A percentile compares a stretch with the other conserved stretches of the same genome.
Conservation (phyloP, 108 stramenopile species). For the Chaetoceros tenuissimus region DNA sequence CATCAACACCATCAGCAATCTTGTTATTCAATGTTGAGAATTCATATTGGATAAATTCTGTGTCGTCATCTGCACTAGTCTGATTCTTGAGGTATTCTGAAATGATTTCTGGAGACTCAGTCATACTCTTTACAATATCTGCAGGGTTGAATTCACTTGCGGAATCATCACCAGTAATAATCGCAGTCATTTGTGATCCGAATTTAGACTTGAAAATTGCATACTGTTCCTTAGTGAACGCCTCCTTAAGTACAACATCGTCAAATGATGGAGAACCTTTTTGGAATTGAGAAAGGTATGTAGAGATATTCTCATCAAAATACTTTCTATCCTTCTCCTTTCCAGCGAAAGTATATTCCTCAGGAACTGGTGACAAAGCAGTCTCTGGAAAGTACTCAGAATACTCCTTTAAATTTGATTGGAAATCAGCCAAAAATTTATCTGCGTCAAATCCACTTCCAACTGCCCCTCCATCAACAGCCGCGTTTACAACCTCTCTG, state of each 20-base stretch:
- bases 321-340: constrained; percentile 76
- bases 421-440: constrained; percentile 59
- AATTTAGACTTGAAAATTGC: constrained; percentile 72
- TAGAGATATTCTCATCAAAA: constrained; percentile 62
- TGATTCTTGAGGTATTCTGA: constrained; percentile 7
- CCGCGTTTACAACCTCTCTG: constrained; percentile 49
- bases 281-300: constrained; percentile 70
- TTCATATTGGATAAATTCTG: constrained; percentile 39
- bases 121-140: constrained; percentile 48
- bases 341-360: constrained; percentile 61
- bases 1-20: constrained; percentile 24
- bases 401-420: constrained; percentile 58
- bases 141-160: constrained; percentile 59
- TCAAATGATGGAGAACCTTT: constrained; percentile 62
- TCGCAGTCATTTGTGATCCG: constrained; percentile 61
- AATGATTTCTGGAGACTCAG: constrained; percentile 32
- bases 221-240: constrained; percentile 70
- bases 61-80: constrained; percentile 1
- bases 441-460: constrained; percentile 12
- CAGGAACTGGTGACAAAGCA: constrained; percentile 60
- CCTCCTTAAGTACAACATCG: constrained; percentile 43
- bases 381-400: constrained; percentile 54
- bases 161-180: constrained; percentile 61
- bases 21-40: constrained; percentile 42
- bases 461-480: constrained; percentile 47